Conservation (phyloP, 257 asterid genomes). For the Avicennia marina region DNA sequence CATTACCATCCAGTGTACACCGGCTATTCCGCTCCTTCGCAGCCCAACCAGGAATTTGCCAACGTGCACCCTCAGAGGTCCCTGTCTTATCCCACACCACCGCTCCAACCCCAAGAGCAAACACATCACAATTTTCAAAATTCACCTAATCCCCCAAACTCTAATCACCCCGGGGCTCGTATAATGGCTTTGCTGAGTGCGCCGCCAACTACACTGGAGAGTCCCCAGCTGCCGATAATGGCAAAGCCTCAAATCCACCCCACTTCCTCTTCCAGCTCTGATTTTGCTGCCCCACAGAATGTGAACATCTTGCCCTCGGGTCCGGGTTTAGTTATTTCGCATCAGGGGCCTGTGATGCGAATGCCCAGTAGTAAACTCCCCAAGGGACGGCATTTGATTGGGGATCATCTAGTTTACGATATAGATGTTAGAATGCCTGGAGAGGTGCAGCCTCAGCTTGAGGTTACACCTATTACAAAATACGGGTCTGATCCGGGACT, state of each 20-base stretch:
- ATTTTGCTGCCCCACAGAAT: conserved; percentile 36
- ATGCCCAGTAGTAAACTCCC: conserved; percentile 92
- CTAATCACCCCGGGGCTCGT: conserved; percentile 60
- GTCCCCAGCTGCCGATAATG: conserved; percentile 36
- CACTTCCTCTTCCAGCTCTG: conserved; percentile 64
- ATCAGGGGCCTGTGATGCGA: conserved; percentile 54
- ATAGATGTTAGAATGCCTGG: conserved; percentile 74
- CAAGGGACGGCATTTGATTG: conserved; percentile 80
- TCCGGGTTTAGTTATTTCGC: conserved; percentile 36
- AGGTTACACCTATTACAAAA: conserved; percentile 97
- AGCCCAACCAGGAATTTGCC: conserved; percentile 39
- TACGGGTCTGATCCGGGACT: conserved; percentile 94
- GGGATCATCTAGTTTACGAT: conserved; percentile 65
- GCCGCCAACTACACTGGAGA: conserved; percentile 46
- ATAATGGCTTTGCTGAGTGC: conserved; percentile 90
- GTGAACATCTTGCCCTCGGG: conserved; percentile 33
- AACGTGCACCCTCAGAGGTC: conserved; percentile 75
- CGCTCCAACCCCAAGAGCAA: conserved; percentile 60
- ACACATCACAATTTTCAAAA: conserved; percentile 38
- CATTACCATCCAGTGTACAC: conserved; percentile 44
- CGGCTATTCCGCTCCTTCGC: conserved; percentile 30
- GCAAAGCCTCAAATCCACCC: conserved; percentile 45
- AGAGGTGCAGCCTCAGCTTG: conserved; percentile 97
- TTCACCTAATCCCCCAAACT: conserved; percentile 36
- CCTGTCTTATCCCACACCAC: conserved; percentile 73